Evolutionary conservation across 164 flowering plant species (phyloP), one percentile per base, ranked within the genome.

Genomic region (Vitis riparia): DNA sequence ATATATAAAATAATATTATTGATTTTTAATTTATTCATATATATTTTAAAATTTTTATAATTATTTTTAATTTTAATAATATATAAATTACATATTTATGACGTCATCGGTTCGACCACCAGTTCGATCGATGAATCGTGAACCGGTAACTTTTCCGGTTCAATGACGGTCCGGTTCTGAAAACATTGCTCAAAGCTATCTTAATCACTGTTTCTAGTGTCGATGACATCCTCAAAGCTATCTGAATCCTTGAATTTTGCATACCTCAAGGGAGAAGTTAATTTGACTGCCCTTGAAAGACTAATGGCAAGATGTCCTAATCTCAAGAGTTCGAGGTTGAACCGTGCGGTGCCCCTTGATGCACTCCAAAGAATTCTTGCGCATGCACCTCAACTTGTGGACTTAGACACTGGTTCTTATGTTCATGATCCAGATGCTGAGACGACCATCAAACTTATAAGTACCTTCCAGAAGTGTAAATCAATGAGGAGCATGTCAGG

Each of bases 401-500:
- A 91, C 75, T 75, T 93, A 30, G 98, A 94, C 8, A 81, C 81
- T 0, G 98, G 94, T 1, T 82, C 94, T 9, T 89, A 62, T 65
- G 76, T 75, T 55, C 81, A 78, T 16, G 91, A 87, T 57, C 83
- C 84, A 6, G 59, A 75, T 53, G 80, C 94, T 10, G 91, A 83
- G 65, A 19, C 81, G 29, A 83, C 70, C 50, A 23, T 2, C 16
- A 85, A 80, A 47, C 66, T 89, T 11, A 71, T 48, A 17, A 77
- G 63, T 66, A 69, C 82, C 27, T 37, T 88, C 64, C 74, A 56
- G 64, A 86, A 78, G 29, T 86, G 89, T 62, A 80, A 74, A 52
- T 85, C 91, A 3, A 59, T 93, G 51, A 86, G 80, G 79, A 88
- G 91, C 73, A 83, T 93, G 78, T 93, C 98, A 17, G 98, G 98